Base-by-base conservation (phyloP, 495 filamentous ascomycete genomes). In the Darksidea phi region DNA sequence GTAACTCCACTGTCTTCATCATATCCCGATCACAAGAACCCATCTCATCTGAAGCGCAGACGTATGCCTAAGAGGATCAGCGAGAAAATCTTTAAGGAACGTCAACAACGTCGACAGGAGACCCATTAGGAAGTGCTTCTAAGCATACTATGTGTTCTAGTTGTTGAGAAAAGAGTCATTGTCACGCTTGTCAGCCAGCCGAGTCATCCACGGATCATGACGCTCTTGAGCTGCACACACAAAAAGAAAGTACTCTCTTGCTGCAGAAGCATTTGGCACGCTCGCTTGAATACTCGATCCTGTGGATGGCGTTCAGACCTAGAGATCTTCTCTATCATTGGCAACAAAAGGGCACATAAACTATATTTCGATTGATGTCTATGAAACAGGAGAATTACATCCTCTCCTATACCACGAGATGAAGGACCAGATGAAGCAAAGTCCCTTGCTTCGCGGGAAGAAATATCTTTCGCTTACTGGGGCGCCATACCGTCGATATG, bases 261-360 rank as follows among this genome's bases (percentile, higher is more conserved):
- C 3, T 3, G 18, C 4, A 6, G 41, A 3, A 6, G 41, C 41
- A 43, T 15, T 43, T n/a, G 18, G 23, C 49, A n/a, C 49, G 21
- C 12, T 5, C 21, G 17, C 49, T 53, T 15, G 49, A 53, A 13
- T 53, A 10, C 6, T 15, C 17, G 26, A 53, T 34, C 1, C 28
- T 70, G 11, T 70, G 68, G 64, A 64, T 53, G n/a, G 63, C 67
- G 18, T 67, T 61, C 50, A 55, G 46, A 45, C 68, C 68, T 15
- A 53, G 63, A 12, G 48, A 58, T 5, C 63, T 70, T 15, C 8
- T 63, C 5, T 42, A 34, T 42, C 43, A 36, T 25, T 13, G 41
- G 6, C 3, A 15, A 3, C 13, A 20, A 4, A 43, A 43, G 3
- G 41, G 41, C 13, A n/a, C 3, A 13, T 4, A 43, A 43, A 6